Conservation (phyloP, 192 early-diverging fungal species). For the Podila epigama region DNA sequence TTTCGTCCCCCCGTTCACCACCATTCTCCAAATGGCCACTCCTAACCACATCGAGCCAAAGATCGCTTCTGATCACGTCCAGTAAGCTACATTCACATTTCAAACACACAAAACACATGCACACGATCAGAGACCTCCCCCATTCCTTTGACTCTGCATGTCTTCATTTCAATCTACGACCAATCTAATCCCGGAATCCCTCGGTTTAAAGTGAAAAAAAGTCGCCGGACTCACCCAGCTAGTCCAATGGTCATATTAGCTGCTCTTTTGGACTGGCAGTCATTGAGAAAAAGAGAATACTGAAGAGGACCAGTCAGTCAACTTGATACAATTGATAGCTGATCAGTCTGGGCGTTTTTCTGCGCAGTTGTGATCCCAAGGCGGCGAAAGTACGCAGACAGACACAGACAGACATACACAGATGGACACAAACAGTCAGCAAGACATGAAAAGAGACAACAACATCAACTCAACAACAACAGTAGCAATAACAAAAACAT, state of each 20-base stretch:
- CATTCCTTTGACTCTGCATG: neutral
- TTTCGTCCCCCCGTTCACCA: neutral
- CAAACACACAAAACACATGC: neutral
- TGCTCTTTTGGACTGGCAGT: no score
- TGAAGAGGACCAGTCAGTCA: no score
- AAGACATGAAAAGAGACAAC: neutral
- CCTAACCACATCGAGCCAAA: neutral
- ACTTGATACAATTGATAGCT: no score
- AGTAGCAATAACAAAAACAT: neutral
- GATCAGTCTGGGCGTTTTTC: no score
- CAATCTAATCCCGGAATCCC: neutral
- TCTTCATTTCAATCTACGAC: slow-evolving; percentile 1
- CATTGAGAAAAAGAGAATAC: no score
- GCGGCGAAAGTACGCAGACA: no score
- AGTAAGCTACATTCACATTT: neutral
- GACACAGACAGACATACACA: no score
- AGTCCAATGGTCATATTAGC: neutral
- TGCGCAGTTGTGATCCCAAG: no score
- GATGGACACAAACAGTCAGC: neutral
- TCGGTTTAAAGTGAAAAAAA: neutral
- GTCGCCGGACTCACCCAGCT: neutral
- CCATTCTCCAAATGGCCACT: neutral
- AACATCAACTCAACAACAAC: no score
- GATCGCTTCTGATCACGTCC: neutral
- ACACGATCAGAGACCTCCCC: no score